phyloP scores from a whole-genome alignment of 345 rosid species.

The Dimocarpus longan region DNA sequence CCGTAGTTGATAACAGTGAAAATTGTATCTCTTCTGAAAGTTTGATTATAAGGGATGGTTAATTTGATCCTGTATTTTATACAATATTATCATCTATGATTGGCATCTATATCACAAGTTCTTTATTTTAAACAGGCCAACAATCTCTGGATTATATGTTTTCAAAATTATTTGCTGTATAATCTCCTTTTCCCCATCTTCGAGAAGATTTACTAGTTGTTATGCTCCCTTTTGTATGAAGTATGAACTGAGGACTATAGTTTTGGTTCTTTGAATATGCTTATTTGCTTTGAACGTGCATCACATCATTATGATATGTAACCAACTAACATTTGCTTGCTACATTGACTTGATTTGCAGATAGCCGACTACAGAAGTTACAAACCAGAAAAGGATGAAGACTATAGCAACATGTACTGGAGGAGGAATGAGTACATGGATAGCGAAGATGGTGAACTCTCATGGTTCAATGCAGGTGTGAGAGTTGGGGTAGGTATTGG shows the following conservation, averaged over 20 bases:
- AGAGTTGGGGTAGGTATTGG: constrained; percentile 97
- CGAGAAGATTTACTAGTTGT: not conserved
- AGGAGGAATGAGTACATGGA: constrained; percentile 61
- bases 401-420: constrained; percentile 65
- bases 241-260: not conserved
- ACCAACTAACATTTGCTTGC: not conserved
- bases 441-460: constrained; percentile 83
- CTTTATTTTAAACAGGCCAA: not conserved
- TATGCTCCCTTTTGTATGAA: not conserved
- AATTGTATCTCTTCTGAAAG: not conserved
- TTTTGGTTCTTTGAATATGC: not conserved
- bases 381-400: constrained; percentile 64
- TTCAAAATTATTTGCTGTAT: not conserved
- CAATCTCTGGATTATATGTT: not conserved
- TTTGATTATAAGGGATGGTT: not conserved
- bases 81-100: too few relatives aligned
- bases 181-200: not conserved
- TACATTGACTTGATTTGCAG: constrained; percentile 36
- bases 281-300: not conserved
- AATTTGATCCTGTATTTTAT: too few relatives aligned
- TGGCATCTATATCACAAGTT: not conserved
- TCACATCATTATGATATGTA: not conserved
- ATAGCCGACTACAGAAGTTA: constrained; percentile 48
- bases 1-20: not conserved
- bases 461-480: constrained; percentile 97